phyloP scores from a whole-genome alignment of 169 alveolate species.

The Plasmodium malariae region DNA sequence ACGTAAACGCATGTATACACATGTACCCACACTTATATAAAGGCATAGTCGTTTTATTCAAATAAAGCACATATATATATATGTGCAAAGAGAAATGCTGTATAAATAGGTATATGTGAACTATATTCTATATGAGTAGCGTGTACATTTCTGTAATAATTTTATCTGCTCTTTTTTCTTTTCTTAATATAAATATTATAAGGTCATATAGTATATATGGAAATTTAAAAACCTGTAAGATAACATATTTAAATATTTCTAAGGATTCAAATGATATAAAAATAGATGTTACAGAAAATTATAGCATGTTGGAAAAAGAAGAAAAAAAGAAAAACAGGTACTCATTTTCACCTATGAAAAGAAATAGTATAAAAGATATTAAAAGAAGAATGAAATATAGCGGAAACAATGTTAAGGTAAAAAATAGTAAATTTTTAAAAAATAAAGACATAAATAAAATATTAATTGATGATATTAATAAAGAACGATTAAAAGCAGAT shows the following conservation, averaged over 20 bases:
- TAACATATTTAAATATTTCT: neutral
- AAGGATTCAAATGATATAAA: slow-evolving; percentile 16
- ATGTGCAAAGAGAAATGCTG: neutral
- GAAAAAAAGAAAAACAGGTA: slow-evolving; percentile 21
- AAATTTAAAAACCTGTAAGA: slow-evolving; percentile 5
- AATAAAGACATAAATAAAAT: slow-evolving; percentile 68
- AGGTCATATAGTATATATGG: slow-evolving; percentile 27
- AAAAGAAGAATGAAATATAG: slow-evolving; percentile 37
- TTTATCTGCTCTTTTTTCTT: slow-evolving; percentile 22
- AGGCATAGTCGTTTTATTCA: too few species aligned
- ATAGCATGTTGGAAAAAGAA: slow-evolving; percentile 4
- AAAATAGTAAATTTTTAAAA: neutral
- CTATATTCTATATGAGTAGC: slow-evolving; percentile 17
- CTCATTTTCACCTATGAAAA: slow-evolving; percentile 58
- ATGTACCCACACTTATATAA: neutral
- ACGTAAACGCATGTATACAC: neutral
- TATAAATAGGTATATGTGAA: neutral
- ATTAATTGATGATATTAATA: slow-evolving; percentile 54
- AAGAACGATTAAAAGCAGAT: slow-evolving; percentile 40
- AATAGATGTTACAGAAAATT: neutral
- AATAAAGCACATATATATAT: slow-evolving; percentile 14
- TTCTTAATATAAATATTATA: neutral
- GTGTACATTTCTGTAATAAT: neutral
- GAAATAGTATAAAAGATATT: slow-evolving; percentile 36
- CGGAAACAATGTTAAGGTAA: slow-evolving; percentile 9